Evolutionary conservation across 2,329 filamentous ascomycete species (phyloP).

Genomic region (Clonostachys chloroleuca): DNA sequence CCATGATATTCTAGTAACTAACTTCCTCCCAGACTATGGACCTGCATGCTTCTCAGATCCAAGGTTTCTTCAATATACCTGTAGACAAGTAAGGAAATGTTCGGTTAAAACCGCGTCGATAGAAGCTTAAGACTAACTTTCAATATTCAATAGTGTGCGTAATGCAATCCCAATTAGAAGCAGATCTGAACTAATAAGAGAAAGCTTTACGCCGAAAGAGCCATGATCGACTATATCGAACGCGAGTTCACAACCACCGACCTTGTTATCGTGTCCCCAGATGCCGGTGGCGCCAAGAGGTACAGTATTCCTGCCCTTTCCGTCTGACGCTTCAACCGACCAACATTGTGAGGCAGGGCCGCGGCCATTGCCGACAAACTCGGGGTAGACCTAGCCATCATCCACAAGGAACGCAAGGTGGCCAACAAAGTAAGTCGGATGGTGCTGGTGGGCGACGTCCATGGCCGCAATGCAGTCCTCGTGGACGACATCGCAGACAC

Average conservation of each 20-base stretch:
- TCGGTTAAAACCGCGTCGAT: no score
- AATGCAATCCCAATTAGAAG: no score
- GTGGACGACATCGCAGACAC: slow-evolving; percentile 99
- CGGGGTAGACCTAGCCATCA: slow-evolving; percentile 86
- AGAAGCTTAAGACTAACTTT: no score
- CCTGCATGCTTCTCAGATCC: slow-evolving; percentile 87
- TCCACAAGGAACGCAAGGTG: slow-evolving; percentile 91
- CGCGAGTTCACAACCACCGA: slow-evolving; percentile 78
- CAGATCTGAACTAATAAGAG: no score
- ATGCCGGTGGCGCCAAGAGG: slow-evolving; percentile 90
- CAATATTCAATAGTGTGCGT: no score
- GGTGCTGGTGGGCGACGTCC: slow-evolving; percentile 90
- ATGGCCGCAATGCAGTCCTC: slow-evolving; percentile 87
- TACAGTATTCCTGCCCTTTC: no score
- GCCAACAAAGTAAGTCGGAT: slow-evolving; percentile 85
- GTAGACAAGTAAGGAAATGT: slow-evolving; percentile 47
- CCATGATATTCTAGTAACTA: no score
- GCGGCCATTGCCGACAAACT: slow-evolving; percentile 91
- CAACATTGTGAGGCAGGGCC: slow-evolving; percentile 33
- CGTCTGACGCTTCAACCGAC: no score
- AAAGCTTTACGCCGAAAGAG: slow-evolving; percentile 82
- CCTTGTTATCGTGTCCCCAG: slow-evolving; percentile 90
- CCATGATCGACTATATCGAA: slow-evolving; percentile 84
- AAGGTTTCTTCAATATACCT: slow-evolving; percentile 88
- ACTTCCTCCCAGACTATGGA: slow-evolving; percentile 65